phyloP scores from a whole-genome alignment of 1,284 basidiomycete species.

The Ganoderma boninense region DNA sequence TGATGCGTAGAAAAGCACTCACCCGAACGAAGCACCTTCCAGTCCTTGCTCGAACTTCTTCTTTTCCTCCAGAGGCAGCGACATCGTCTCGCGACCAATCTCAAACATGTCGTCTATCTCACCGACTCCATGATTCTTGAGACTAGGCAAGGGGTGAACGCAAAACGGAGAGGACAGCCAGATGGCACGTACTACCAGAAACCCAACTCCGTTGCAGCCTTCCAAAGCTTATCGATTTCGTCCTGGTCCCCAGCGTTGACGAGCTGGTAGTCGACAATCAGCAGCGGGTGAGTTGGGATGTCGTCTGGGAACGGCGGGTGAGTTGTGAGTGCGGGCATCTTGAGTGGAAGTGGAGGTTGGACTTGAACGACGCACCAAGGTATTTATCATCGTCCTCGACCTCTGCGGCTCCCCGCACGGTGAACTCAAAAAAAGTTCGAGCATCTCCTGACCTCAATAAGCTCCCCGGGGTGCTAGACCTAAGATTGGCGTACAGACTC shows the following conservation, averaged over 20 bases:
- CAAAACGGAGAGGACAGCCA: too few species aligned
- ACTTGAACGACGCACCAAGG: neutral
- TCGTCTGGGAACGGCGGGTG: slow-evolving; percentile 46
- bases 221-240: slow-evolving; percentile 43
- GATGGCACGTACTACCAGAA: slow-evolving; percentile 45
- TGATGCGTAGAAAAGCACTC: neutral
- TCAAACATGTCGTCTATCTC: slow-evolving; percentile 44
- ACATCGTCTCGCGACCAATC: slow-evolving; percentile 44
- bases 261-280: slow-evolving; percentile 46
- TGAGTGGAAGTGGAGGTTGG: neutral
- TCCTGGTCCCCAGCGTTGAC: slow-evolving; percentile 35
- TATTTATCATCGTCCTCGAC: neutral
- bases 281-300: slow-evolving; percentile 44
- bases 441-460: neutral
- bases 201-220: slow-evolving; percentile 43
- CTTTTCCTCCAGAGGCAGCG: slow-evolving; percentile 44
- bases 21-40: slow-evolving; percentile 43
- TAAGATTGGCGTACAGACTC: neutral
- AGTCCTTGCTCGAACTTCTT: slow-evolving; percentile 46
- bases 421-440: neutral
- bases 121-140: slow-evolving; percentile 47
- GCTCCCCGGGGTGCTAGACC: neutral
- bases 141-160: slow-evolving; percentile 23
- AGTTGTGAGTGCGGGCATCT: slow-evolving; percentile 30
- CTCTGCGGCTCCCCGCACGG: neutral